Evolutionary conservation across 1,284 basidiomycete species (phyloP), one percentile per base, ranked within the genome.

Genomic region (Golubevia pallescens): DNA sequence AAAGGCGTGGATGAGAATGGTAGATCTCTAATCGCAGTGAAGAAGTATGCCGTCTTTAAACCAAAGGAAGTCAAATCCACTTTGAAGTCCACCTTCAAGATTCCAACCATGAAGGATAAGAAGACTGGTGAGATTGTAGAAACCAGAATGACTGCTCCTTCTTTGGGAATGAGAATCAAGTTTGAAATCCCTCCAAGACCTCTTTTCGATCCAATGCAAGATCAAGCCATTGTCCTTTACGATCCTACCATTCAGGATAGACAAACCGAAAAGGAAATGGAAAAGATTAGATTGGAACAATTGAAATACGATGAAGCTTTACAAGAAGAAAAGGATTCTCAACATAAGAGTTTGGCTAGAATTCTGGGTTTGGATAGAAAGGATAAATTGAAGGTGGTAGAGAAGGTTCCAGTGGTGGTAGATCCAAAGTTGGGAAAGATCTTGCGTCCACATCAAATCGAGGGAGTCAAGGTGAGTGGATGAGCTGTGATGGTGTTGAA

Each of bases 401-500:
- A 90, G 58, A 98, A 97, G 86, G 94, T 99, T 0, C 93, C 97
- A 0, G 96, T 99, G 8, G 96, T 99, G 13, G 95, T 99, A 58
- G 95, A 98, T 86, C 96, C 96, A 2, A 89, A 90, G 55, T 88
- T 99, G 32, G 87, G 90, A 58, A 96, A 94, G 84, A 92, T 95
- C 2, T 88, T 99, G 52, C 90, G 96, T 55, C 97, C 97, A 13
- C 97, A 99, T 90, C 96, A 99, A 86, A 90, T 99, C 19, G 95
- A 99, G 85, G 96, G 96, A 71, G 96, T 98, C 69, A 97, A 97
- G 89, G 94, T 94, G 71, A 68, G 88, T 80, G 13, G 42, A 16
- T 21, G n/a, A n/a, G 28, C 57, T 52, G 24, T 42, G 61, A 58
- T 54, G 19, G 7, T 58, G 6, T 4, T 60, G 53, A 54, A n/a